Percentiles rank a stretch among this genome's conserved stretches.
These are phyloP conservation scores for Candida koratica DNA, from an alignment of 805 yeast genomes.

Conservation along the genomic window DNA sequence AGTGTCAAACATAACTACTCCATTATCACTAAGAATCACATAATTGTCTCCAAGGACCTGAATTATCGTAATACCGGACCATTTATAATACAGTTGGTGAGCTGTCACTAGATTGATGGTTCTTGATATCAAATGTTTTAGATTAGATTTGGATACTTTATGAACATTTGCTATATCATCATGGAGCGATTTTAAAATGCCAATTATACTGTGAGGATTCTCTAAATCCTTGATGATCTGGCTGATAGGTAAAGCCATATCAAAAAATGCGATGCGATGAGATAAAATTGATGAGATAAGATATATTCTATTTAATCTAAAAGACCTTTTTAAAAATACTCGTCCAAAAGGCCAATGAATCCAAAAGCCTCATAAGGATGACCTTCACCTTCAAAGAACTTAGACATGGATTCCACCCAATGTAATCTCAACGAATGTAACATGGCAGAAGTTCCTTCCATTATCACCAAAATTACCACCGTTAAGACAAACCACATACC, in stretches of 20 bases:
- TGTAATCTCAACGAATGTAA: slow-evolving; percentile 96
- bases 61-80: slow-evolving; percentile 58
- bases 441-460: slow-evolving; percentile 99
- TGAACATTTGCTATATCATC: slow-evolving; percentile 28
- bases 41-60: slow-evolving; percentile 40
- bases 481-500: slow-evolving; percentile 95
- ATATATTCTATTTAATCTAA: no score
- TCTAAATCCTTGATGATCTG: slow-evolving; percentile 22
- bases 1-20: slow-evolving; percentile 35
- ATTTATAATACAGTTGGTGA: slow-evolving; percentile 38
- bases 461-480: slow-evolving; percentile 82
- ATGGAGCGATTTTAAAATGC: slow-evolving; percentile 30
- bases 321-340: slow-evolving; percentile 6
- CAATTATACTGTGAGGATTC: slow-evolving; percentile 25
- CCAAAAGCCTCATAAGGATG: slow-evolving; percentile 84
- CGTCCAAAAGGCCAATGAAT: slow-evolving; percentile 40
- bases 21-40: slow-evolving; percentile 38
- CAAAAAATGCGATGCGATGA: no score
- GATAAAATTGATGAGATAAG: neutral
- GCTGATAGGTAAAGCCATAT: slow-evolving; percentile 11
- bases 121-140: slow-evolving; percentile 47
- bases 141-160: slow-evolving; percentile 46
- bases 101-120: slow-evolving; percentile 28
- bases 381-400: slow-evolving; percentile 97
- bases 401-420: slow-evolving; percentile 99